A percentile compares a stretch with the other conserved stretches of the same genome.
Conservation (phyloP, 371 early-diverging fungal species). For the Encephalitozoon romaleae region DNA sequence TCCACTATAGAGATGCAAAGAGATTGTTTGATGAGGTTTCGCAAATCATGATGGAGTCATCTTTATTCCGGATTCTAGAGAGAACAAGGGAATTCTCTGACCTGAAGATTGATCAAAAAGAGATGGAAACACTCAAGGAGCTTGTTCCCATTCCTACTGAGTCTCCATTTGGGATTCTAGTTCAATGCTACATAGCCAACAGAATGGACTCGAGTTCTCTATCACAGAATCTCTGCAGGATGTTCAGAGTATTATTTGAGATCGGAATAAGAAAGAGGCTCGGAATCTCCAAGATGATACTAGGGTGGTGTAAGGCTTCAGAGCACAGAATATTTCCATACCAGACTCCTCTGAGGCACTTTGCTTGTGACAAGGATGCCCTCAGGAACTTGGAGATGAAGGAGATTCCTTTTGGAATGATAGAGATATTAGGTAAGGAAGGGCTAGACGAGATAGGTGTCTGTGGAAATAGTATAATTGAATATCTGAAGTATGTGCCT, state of each 20-base stretch:
- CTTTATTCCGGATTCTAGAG: neutral
- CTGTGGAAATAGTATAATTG: neutral
- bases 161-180: neutral
- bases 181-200: neutral
- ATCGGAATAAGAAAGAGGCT: neutral
- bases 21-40: neutral
- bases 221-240: neutral
- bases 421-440: neutral
- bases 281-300: neutral
- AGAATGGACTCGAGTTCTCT: neutral
- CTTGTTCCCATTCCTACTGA: neutral
- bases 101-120: neutral
- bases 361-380: neutral
- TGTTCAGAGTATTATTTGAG: neutral
- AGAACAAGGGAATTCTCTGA: neutral
- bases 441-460: neutral
- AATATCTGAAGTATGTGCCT: neutral
- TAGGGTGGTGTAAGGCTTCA: neutral
- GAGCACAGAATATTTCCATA: conserved; percentile 6
- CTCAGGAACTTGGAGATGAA: neutral
- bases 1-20: neutral
- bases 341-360: neutral
- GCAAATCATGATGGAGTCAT: neutral
- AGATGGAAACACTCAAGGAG: neutral
- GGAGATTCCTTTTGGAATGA: neutral